Conservation (phyloP, 768 basidiomycete species). For the Panaeolus papilionaceus region DNA sequence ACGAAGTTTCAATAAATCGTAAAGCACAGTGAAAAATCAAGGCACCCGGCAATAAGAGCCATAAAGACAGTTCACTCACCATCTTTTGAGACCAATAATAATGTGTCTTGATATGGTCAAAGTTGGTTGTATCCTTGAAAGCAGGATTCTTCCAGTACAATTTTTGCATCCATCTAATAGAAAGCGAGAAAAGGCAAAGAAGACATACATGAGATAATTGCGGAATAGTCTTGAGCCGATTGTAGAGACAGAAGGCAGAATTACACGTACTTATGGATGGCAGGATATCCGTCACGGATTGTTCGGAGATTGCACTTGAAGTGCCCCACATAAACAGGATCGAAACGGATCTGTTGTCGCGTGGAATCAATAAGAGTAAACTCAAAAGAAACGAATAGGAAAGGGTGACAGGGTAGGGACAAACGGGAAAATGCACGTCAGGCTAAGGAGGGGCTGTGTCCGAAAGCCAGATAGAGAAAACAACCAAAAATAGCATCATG, state of each 20-base stretch:
- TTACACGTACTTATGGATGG: constrained; percentile 63
- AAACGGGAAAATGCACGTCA: background rate
- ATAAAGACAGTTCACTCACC: constrained; percentile 35
- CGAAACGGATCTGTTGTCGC: constrained; percentile 74
- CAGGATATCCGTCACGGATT: constrained; percentile 88
- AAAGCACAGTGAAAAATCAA: constrained; percentile 11
- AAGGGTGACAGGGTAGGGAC: background rate
- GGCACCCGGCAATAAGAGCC: background rate
- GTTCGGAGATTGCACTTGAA: constrained; percentile 94
- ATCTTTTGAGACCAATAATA: constrained; percentile 70
- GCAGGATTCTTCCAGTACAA: constrained; percentile 92
- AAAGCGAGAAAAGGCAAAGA: background rate
- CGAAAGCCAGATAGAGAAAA: background rate
- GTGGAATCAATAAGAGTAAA: constrained; percentile 4
- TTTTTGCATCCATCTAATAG: constrained; percentile 75
- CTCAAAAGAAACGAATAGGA: background rate
- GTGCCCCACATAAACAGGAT: constrained; percentile 87
- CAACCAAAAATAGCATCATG: background rate
- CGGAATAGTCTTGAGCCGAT: background rate
- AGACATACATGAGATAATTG: background rate
- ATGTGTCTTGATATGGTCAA: constrained; percentile 85
- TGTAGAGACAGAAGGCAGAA: background rate
- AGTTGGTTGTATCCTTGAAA: constrained; percentile 88
- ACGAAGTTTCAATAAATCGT: background rate
- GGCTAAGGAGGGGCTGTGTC: constrained; percentile 4